Percentiles rank a stretch among this genome's conserved stretches.
Conservation (phyloP, 345 rosid genomes). For the Syzygium grande region DNA sequence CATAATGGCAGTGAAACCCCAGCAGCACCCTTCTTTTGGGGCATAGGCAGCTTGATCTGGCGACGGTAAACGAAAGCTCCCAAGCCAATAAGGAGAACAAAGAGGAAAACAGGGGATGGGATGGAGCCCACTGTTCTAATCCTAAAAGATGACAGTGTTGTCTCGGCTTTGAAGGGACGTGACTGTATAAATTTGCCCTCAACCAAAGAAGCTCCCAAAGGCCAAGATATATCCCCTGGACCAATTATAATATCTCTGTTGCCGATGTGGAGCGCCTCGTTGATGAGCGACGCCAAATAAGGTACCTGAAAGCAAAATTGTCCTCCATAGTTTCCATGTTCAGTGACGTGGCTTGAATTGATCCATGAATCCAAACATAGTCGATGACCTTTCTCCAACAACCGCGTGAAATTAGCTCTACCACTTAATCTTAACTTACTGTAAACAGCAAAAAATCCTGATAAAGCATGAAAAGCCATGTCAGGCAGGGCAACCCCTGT, state of each 20-base stretch:
- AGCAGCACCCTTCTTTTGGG: constrained; percentile 18
- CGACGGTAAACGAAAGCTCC: constrained; percentile 16
- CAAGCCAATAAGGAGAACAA: constrained; percentile 25
- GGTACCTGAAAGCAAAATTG: constrained; percentile 38
- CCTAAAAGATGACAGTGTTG: not conserved
- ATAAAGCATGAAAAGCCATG: constrained; percentile 38
- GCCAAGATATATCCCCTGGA: constrained; percentile 58
- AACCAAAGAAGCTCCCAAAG: constrained; percentile 48
- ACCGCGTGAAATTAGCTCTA: constrained; percentile 26
- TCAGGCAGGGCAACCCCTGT: constrained; percentile 3
- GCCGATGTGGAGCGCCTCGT: constrained; percentile 28
- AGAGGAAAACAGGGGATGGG: constrained; percentile 24
- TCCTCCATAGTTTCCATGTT: constrained; percentile 13
- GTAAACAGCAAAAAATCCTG: constrained; percentile 45
- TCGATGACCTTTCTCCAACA: constrained; percentile 33
- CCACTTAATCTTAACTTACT: constrained; percentile 24
- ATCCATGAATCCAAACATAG: constrained; percentile 31
- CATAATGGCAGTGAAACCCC: constrained; percentile 27
- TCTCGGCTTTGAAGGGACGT: not conserved
- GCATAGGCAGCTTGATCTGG: constrained; percentile 44
- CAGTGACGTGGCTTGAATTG: constrained; percentile 3
- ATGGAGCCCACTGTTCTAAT: not conserved
- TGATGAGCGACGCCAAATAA: constrained; percentile 35
- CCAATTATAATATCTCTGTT: constrained; percentile 33
- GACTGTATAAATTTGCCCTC: constrained; percentile 28